Evolutionary conservation across 1,284 basidiomycete genomes (phyloP).

Genomic region (Cystobasidium sp.): DNA sequence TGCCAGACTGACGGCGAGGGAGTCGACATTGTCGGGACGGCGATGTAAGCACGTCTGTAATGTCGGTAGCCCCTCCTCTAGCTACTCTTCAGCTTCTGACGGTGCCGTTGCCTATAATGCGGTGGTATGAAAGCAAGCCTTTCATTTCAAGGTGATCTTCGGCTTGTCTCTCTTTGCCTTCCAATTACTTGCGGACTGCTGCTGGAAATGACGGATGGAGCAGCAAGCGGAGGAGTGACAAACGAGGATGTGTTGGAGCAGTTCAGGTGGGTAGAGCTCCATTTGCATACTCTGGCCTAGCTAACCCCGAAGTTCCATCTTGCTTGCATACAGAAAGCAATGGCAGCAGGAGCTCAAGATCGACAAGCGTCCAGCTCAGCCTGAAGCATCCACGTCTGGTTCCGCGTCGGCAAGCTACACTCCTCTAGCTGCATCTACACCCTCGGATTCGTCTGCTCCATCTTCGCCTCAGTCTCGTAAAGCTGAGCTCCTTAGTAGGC

Average conservation of each 20-base stretch:
- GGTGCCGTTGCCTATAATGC: not conserved
- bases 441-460: slow-evolving; percentile 1
- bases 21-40: slow-evolving; percentile 9
- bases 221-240: not conserved
- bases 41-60: not conserved
- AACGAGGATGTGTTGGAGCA: slow-evolving; percentile 27
- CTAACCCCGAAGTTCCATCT: not conserved
- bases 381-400: not conserved
- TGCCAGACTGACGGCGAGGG: slow-evolving; percentile 28
- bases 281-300: not conserved
- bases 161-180: not conserved
- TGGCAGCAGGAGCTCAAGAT: slow-evolving; percentile 20
- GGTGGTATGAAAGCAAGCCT: slow-evolving; percentile 2
- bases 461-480: slow-evolving; percentile 29
- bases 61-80: not conserved
- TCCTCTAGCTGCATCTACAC: slow-evolving; percentile 3
- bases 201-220: slow-evolving; percentile 20
- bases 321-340: slow-evolving; percentile 7
- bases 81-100: not conserved
- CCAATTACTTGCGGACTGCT: not conserved
- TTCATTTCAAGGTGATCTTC: not conserved
- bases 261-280: slow-evolving; percentile 21
- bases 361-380: slow-evolving; percentile 18
- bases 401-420: not conserved
- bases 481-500: slow-evolving; percentile 26